Conservation (phyloP, 495 filamentous ascomycete species). For the Massariosphaeria phaeospora region DNA sequence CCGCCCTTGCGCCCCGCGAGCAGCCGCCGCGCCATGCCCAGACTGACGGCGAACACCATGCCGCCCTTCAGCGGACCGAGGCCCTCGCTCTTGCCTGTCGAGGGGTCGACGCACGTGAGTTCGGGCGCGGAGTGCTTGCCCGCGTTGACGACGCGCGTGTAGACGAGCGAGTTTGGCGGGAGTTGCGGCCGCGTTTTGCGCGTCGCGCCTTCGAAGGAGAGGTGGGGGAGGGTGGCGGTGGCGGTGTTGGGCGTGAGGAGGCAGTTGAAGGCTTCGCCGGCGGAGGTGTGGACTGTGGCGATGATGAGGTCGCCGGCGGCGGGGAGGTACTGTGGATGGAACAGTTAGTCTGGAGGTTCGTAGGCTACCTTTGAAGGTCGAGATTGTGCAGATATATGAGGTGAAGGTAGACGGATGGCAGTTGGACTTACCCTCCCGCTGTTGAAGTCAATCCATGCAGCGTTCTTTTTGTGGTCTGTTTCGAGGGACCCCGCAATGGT, state of each 20-base stretch:
- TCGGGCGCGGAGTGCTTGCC: constrained; percentile 82
- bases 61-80: constrained; percentile 81
- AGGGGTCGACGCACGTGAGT: constrained; percentile 77
- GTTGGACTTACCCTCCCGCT: constrained; percentile 57
- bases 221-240: constrained; percentile 71
- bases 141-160: constrained; percentile 71
- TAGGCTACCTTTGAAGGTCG: too few species aligned
- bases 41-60: constrained; percentile 76
- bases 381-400: too few species aligned
- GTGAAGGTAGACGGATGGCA: too few species aligned
- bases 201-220: constrained; percentile 84
- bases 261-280: constrained; percentile 70
- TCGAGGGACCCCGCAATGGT: constrained; percentile 75
- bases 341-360: background rate
- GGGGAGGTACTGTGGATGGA: constrained; percentile 62
- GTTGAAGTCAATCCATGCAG: constrained; percentile 69
- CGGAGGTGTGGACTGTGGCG: constrained; percentile 71
- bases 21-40: constrained; percentile 74
- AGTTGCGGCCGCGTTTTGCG: constrained; percentile 87
- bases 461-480: constrained; percentile 71
- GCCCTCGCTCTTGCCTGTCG: constrained; percentile 84
- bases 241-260: constrained; percentile 64
- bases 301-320: constrained; percentile 74
- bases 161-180: constrained; percentile 68
- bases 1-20: constrained; percentile 61